These are phyloP conservation scores for Eutrema salsugineum DNA, from an alignment of 441 rosid genomes.

Conservation along the genomic window DNA sequence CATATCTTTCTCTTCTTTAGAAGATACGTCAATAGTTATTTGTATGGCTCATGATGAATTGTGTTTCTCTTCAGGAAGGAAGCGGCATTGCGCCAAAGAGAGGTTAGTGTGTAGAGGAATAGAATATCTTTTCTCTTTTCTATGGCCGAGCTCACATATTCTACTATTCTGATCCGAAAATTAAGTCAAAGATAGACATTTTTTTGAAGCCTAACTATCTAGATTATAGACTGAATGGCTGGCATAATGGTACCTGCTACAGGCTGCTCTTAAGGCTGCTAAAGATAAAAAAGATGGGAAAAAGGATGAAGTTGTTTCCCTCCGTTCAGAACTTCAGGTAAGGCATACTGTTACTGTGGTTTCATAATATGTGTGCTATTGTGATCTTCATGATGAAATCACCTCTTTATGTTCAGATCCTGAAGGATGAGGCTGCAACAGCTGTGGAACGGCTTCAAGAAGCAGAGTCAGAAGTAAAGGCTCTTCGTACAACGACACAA, in stretches of 20 bases:
- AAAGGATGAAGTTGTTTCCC: conserved; percentile 62
- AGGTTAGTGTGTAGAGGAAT: conserved; percentile 45
- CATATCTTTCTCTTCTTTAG: not conserved
- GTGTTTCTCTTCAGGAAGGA: conserved; percentile 54
- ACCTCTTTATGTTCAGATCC: conserved; percentile 40
- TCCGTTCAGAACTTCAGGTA: conserved; percentile 79
- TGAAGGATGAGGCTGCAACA: conserved; percentile 63
- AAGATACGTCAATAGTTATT: not conserved
- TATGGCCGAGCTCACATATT: not conserved
- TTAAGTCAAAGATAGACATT: not conserved
- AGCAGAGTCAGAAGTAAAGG: conserved; percentile 80
- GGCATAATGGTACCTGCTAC: conserved; percentile 3
- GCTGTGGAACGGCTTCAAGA: conserved; percentile 61
- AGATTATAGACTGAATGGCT: not conserved
- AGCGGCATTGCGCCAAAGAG: conserved; percentile 92
- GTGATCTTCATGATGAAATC: conserved; percentile 12
- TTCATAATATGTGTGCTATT: conserved; percentile 1
- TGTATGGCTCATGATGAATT: not conserved
- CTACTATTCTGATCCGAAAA: not conserved
- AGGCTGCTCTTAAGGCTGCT: conserved; percentile 90
- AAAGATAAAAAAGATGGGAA: conserved; percentile 65
- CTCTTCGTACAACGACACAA: conserved; percentile 74
- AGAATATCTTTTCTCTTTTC: not conserved
- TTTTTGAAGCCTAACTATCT: not conserved
- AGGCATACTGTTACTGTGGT: conserved; percentile 13